A percentile compares a stretch with the other conserved stretches of the same genome.
Evolutionary conservation across 192 early-diverging fungal genomes (phyloP).

Genomic region (Entomortierella beljakovae): DNA sequence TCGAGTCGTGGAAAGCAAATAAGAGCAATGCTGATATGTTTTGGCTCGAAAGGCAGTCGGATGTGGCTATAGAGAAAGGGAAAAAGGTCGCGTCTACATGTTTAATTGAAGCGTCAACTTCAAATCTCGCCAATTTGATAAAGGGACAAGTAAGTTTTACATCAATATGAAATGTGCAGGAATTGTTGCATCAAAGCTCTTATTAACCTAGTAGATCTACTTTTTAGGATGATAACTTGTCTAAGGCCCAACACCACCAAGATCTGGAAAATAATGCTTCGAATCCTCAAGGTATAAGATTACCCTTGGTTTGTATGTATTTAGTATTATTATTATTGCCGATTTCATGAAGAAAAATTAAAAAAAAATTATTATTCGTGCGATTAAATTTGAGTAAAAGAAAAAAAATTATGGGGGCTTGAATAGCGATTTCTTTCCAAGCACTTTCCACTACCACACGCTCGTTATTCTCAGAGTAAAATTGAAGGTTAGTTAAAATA

Average conservation of each 20-base stretch:
- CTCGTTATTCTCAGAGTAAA: too few relatives aligned
- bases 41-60: conserved; percentile 5
- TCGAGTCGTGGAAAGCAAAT: conserved; percentile 6
- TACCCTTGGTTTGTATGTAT: not conserved
- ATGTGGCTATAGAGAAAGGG: conserved; percentile 2
- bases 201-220: not conserved
- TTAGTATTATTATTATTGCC: conserved; percentile 2
- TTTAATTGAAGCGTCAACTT: conserved; percentile 1
- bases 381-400: too few relatives aligned
- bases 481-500: too few relatives aligned
- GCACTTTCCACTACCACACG: too few relatives aligned
- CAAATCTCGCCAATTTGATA: not conserved
- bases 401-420: too few relatives aligned
- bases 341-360: too few relatives aligned
- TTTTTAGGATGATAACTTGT: not conserved
- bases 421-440: too few relatives aligned
- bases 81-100: not conserved
- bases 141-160: conserved; percentile 1
- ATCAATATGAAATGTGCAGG: conserved; percentile 3
- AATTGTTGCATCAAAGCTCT: not conserved
- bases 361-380: too few relatives aligned
- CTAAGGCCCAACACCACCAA: not conserved
- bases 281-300: conserved; percentile 1
- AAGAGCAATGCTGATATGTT: conserved; percentile 3
- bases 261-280: not conserved